Evolutionary conservation across 2,329 filamentous ascomycete genomes (phyloP).

Genomic region (Cadophora gregata): DNA sequence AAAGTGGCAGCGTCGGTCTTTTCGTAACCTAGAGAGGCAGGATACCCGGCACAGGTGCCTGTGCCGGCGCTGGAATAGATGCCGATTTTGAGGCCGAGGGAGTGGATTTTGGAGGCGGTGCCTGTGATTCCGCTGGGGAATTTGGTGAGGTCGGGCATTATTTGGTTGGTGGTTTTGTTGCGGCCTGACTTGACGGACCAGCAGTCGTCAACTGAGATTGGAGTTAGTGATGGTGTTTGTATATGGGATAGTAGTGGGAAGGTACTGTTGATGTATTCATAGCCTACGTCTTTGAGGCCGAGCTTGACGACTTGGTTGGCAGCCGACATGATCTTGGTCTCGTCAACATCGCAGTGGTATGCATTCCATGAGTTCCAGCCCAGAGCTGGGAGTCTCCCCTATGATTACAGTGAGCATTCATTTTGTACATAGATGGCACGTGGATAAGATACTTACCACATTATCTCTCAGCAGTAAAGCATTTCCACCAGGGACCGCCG

Average conservation of each 20-base stretch:
- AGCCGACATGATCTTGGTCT: conserved; percentile 52
- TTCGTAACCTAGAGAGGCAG: conserved; percentile 62
- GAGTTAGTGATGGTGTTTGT: conserved; percentile 13
- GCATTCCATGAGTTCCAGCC: conserved; percentile 61
- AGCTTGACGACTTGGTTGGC: conserved; percentile 54
- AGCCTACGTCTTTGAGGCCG: conserved; percentile 57
- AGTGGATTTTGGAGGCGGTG: conserved; percentile 59
- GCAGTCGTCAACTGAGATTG: conserved; percentile 59
- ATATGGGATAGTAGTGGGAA: not conserved
- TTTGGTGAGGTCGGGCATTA: conserved; percentile 54
- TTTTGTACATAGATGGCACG: not conserved
- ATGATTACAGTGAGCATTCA: not conserved
- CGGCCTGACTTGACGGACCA: conserved; percentile 56
- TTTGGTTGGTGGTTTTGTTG: conserved; percentile 50
- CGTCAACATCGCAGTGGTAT: conserved; percentile 55
- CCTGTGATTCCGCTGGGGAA: conserved; percentile 65
- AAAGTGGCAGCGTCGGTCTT: conserved; percentile 62
- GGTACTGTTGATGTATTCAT: conserved; percentile 59
- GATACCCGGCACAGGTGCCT: conserved; percentile 35
- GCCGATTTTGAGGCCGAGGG: conserved; percentile 63
- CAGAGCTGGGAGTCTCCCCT: conserved; percentile 38
- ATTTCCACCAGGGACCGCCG: conserved; percentile 12
- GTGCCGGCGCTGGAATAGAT: conserved; percentile 64
- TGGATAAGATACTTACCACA: conserved; percentile 7
- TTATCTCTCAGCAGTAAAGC: conserved; percentile 20